phyloP scores from a whole-genome alignment of 306 rosid genomes.

The cucumber (Cucumis sativus) region DNA sequence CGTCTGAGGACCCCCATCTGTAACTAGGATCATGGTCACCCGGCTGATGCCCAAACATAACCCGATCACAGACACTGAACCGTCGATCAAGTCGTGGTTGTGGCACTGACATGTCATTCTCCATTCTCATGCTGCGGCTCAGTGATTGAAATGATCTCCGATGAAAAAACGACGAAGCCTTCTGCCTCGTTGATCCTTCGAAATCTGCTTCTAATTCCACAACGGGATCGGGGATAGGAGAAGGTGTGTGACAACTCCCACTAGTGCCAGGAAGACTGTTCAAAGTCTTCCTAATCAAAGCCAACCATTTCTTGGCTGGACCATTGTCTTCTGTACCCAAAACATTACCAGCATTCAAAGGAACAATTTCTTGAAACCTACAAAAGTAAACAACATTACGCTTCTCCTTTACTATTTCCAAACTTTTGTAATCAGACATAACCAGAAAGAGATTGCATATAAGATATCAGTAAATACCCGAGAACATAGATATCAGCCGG shows the following conservation, averaged over 20 bases:
- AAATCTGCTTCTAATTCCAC: conserved; percentile 80
- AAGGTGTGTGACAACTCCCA: conserved; percentile 61
- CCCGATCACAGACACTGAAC: conserved; percentile 74
- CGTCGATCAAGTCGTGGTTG: conserved; percentile 76
- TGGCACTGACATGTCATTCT: conserved; percentile 51
- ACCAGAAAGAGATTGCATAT: background rate
- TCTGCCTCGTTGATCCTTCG: conserved; percentile 79
- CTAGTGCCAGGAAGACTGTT: conserved; percentile 83
- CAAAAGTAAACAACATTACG: conserved; percentile 11
- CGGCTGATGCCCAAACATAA: conserved; percentile 52
- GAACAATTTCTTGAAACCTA: conserved; percentile 99
- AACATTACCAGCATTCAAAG: conserved; percentile 97
- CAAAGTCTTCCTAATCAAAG: conserved; percentile 75
- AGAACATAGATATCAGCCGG: conserved; percentile 96
- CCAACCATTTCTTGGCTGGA: conserved; percentile 94
- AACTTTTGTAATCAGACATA: background rate
- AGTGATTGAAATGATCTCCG: conserved; percentile 87
- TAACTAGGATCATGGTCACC: conserved; percentile 66
- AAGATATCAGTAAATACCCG: conserved; percentile 37
- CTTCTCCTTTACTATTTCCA: background rate
- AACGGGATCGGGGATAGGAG: conserved; percentile 81
- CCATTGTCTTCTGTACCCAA: conserved; percentile 97
- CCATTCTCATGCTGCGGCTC: conserved; percentile 95
- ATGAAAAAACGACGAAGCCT: conserved; percentile 70
- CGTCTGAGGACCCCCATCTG: conserved; percentile 82